Base-by-base conservation (phyloP, 2,329 filamentous ascomycete genomes). In the Pseudogymnoascus sp. region DNA sequence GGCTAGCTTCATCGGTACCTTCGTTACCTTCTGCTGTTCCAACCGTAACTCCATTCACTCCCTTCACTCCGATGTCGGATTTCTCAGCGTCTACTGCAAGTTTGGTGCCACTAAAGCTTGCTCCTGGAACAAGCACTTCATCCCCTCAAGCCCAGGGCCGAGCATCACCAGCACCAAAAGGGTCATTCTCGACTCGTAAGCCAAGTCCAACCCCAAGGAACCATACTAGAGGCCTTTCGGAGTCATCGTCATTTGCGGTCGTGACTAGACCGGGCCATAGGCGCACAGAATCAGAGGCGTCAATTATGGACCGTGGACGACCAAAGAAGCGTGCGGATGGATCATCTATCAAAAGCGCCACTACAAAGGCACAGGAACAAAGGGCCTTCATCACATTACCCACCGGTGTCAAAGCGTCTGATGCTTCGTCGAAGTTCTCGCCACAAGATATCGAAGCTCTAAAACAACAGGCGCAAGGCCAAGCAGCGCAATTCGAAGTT, bases 401-500 rank as follows among this genome's bases (percentile, higher is more conserved):
- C 0, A 78, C 78, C 62, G 86, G 86, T 0, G 80, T 79, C 71
- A 79, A 77, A 64, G 79, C 82, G 1, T 73, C 72, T n/a, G 80
- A 86, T n/a, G 86, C 81, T 0, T 67, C 73, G 0, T 75, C 75
- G 31, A 77, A 78, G 57, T 70, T 88, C 16, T 77, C 77, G 11
- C 69, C 76, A 6, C 69, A 72, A 1, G 85, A 88, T 63, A 71
- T 84, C 12, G 73, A 73, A 8, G 75, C 77, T 3, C 74, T 89
- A 21, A 80, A 84, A 64, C 81, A 79, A 67, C 86, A 88, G 70
- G 86, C 86, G 1, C 75, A 84, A 39, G 82, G 83, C 31, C 86
- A 88, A 71, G 83, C 83, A 0, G 78, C 81, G 39, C 78, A 83
- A 31, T 89, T 89, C 66, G 85, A 88, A 73, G 80, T 89, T n/a